Evolutionary conservation across 371 early-diverging fungal genomes (phyloP).

Genomic region (Dichotomocladium elegans): DNA sequence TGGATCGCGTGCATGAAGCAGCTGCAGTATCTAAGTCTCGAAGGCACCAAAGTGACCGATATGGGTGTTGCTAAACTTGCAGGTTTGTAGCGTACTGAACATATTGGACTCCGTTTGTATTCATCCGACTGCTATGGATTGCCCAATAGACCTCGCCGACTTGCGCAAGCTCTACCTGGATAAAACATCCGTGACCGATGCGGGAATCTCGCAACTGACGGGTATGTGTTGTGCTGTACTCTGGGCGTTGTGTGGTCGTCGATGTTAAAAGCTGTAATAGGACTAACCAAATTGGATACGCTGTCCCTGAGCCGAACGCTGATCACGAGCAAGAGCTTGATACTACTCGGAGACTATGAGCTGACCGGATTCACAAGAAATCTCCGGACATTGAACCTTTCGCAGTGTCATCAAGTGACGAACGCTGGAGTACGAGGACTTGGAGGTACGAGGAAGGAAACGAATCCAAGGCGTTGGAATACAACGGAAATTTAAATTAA

Average conservation of each 20-base stretch:
- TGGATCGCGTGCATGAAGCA: slow-evolving; percentile 27
- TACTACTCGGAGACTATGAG: slow-evolving; percentile 18
- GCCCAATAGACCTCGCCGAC: slow-evolving; percentile 22
- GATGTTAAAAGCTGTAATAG: slow-evolving; percentile 8
- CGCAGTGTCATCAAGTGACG: slow-evolving; percentile 22
- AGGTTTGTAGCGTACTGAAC: slow-evolving; percentile 16
- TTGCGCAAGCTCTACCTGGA: slow-evolving; percentile 38
- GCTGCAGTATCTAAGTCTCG: slow-evolving; percentile 27
- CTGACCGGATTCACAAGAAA: slow-evolving; percentile 20
- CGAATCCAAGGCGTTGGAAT: not conserved
- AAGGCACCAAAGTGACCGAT: slow-evolving; percentile 40
- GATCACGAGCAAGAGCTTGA: slow-evolving; percentile 7
- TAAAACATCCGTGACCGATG: slow-evolving; percentile 30
- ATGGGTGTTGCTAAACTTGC: slow-evolving; percentile 19
- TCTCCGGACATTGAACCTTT: slow-evolving; percentile 29
- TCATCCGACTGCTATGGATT: not conserved
- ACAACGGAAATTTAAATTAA: not conserved
- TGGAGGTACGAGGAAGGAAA: not conserved
- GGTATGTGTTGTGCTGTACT: slow-evolving; percentile 6
- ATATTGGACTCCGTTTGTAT: not conserved
- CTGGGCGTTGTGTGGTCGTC: not conserved
- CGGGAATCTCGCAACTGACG: slow-evolving; percentile 17
- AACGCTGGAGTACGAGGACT: slow-evolving; percentile 26
- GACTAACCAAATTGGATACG: slow-evolving; percentile 23
- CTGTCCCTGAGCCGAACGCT: slow-evolving; percentile 26